Percentiles rank a stretch among this genome's conserved stretches.
Conservation (phyloP, 352 stramenopile genomes). For the Elongisporangium prolatum region DNA sequence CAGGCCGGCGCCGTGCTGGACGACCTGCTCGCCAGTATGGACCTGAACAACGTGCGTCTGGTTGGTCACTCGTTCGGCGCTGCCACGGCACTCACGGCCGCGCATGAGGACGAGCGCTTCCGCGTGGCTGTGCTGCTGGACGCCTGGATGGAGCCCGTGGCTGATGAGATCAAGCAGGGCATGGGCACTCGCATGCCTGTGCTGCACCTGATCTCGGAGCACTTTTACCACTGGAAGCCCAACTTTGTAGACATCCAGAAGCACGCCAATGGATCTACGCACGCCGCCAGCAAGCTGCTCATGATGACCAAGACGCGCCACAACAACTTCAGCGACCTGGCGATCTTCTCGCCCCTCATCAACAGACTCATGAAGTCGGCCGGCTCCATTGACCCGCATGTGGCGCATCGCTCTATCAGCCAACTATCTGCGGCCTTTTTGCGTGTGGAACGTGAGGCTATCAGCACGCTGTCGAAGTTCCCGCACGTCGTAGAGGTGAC, state of each 20-base stretch:
- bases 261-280: conserved; percentile 30
- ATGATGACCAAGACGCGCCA: conserved; percentile 40
- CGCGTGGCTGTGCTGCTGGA: conserved; percentile 49
- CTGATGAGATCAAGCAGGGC: conserved; percentile 27
- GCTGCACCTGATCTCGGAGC: conserved; percentile 59
- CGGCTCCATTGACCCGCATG: conserved; percentile 37
- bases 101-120: conserved; percentile 47
- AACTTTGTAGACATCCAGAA: conserved; percentile 40
- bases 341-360: conserved; percentile 57
- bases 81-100: conserved; percentile 51
- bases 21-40: conserved; percentile 24
- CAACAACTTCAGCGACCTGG: conserved; percentile 74
- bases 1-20: conserved; percentile 5
- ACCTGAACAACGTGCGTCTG: conserved; percentile 35
- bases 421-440: conserved; percentile 52
- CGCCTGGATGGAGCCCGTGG: conserved; percentile 63
- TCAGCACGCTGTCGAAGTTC: too few relatives aligned
- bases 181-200: conserved; percentile 36
- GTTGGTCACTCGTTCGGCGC: conserved; percentile 63
- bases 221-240: conserved; percentile 48
- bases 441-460: too few relatives aligned
- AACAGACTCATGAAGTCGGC: conserved; percentile 49
- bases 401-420: conserved; percentile 35
- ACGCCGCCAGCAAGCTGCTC: conserved; percentile 29
- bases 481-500: too few relatives aligned